phyloP scores from a whole-genome alignment of 2,329 filamentous ascomycete species.

The Epichloe festucae region DNA sequence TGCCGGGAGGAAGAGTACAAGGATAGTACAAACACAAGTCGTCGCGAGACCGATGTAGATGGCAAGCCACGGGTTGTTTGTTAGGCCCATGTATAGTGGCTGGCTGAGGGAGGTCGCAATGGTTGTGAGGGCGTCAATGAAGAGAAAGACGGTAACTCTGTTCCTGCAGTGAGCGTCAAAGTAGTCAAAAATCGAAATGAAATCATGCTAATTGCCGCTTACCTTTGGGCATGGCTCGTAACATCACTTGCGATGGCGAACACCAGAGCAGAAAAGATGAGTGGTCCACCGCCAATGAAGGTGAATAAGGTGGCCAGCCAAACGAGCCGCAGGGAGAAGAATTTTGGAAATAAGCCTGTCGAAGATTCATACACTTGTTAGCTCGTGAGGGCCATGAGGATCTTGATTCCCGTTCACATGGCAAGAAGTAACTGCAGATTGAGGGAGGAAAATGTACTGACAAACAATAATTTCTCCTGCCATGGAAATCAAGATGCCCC shows the following conservation, averaged over 20 bases:
- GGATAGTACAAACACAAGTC: background rate
- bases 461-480: slow-evolving; percentile 4
- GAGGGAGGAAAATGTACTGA: background rate
- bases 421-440: background rate
- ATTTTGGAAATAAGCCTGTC: slow-evolving; percentile 1
- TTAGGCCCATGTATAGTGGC: background rate
- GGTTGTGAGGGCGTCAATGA: background rate
- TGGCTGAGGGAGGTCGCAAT: background rate
- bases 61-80: background rate
- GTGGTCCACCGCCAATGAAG: slow-evolving; percentile 2
- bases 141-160: background rate
- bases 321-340: slow-evolving; percentile 1
- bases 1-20: slow-evolving; percentile 3
- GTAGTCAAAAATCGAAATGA: no score
- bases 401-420: background rate
- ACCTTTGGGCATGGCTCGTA: slow-evolving; percentile 1
- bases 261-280: slow-evolving; percentile 2
- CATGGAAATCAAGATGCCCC: slow-evolving; percentile 1
- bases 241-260: slow-evolving; percentile 4
- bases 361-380: background rate
- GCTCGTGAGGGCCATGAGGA: background rate
- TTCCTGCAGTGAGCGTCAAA: background rate
- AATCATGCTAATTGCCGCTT: background rate
- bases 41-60: slow-evolving; percentile 3
- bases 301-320: slow-evolving; percentile 1